phyloP scores from a whole-genome alignment of 2,329 filamentous ascomycete species.

The Alternaria brassicicola region DNA sequence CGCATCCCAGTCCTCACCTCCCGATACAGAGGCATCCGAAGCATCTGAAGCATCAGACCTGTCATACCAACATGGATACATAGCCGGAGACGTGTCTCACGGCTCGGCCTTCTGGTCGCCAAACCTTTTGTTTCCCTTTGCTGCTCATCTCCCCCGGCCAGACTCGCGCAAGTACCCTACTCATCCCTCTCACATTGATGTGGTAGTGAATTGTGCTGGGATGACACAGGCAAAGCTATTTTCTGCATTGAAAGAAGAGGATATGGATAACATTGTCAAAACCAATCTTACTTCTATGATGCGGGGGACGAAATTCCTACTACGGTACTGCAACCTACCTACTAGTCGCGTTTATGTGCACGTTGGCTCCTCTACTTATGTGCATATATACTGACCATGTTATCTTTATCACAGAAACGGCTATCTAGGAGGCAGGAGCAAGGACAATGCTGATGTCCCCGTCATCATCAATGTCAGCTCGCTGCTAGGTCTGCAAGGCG shows the following conservation, averaged over 20 bases:
- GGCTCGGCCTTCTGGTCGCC: slow-evolving; percentile 32
- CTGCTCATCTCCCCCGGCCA: slow-evolving; percentile 8
- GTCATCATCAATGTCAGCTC: slow-evolving; percentile 84
- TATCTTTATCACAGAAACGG: neutral
- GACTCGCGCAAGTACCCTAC: neutral
- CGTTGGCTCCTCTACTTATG: no score
- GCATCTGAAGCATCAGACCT: neutral
- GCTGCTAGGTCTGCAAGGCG: slow-evolving; percentile 72
- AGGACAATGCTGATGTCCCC: slow-evolving; percentile 13
- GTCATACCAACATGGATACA: slow-evolving; percentile 27
- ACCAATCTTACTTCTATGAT: slow-evolving; percentile 75
- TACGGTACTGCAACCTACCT: slow-evolving; percentile 39
- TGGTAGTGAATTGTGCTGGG: slow-evolving; percentile 83
- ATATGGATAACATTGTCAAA: slow-evolving; percentile 65
- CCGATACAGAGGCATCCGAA: neutral
- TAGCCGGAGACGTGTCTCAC: slow-evolving; percentile 35
- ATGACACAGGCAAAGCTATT: slow-evolving; percentile 70
- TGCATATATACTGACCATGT: neutral
- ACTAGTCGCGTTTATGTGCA: neutral
- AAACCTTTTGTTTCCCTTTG: neutral
- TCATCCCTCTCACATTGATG: slow-evolving; percentile 28
- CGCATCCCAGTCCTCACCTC: neutral
- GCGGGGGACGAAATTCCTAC: slow-evolving; percentile 62
- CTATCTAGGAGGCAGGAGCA: slow-evolving; percentile 36
- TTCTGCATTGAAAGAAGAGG: slow-evolving; percentile 57